Conservation (phyloP, 2,329 filamentous ascomycete genomes). For the Westerdykella ornata region DNA sequence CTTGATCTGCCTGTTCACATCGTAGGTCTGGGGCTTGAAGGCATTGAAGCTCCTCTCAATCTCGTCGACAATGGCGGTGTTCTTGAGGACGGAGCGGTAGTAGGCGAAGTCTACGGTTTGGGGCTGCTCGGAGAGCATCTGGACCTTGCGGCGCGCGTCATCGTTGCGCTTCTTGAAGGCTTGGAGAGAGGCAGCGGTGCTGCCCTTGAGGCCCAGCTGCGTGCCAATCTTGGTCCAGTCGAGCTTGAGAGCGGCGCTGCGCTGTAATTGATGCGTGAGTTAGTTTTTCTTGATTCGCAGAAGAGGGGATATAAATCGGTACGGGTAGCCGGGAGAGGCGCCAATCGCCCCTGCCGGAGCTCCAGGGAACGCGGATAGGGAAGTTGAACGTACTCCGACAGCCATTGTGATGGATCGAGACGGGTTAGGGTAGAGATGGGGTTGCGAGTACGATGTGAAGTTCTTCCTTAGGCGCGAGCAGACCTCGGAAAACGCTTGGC, state of each 20-base stretch:
- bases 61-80: slow-evolving; percentile 90
- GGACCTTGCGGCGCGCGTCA: slow-evolving; percentile 90
- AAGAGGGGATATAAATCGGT: slow-evolving; percentile 19
- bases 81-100: slow-evolving; percentile 91
- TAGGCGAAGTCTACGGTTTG: slow-evolving; percentile 86
- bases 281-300: slow-evolving; percentile 25
- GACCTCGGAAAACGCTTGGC: slow-evolving; percentile 69
- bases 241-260: slow-evolving; percentile 97
- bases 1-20: slow-evolving; percentile 90
- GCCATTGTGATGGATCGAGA: slow-evolving; percentile 40
- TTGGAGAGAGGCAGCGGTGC: slow-evolving; percentile 84
- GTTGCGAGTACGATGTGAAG: slow-evolving; percentile 43
- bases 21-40: slow-evolving; percentile 91
- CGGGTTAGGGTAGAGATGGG: slow-evolving; percentile 32
- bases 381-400: slow-evolving; percentile 37
- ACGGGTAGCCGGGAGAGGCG: slow-evolving; percentile 19
- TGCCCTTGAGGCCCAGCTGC: slow-evolving; percentile 92
- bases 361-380: slow-evolving; percentile 12
- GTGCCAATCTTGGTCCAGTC: slow-evolving; percentile 95
- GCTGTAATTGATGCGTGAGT: slow-evolving; percentile 50
- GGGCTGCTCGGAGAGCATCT: slow-evolving; percentile 73
- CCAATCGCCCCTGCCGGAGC: slow-evolving; percentile 25
- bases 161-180: slow-evolving; percentile 99
- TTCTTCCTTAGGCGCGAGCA: slow-evolving; percentile 23
- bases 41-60: slow-evolving; percentile 90